Evolutionary conservation across 2,329 filamentous ascomycete species (phyloP), one percentile per base, ranked within the genome.

Genomic region (Zasmidium angulare): DNA sequence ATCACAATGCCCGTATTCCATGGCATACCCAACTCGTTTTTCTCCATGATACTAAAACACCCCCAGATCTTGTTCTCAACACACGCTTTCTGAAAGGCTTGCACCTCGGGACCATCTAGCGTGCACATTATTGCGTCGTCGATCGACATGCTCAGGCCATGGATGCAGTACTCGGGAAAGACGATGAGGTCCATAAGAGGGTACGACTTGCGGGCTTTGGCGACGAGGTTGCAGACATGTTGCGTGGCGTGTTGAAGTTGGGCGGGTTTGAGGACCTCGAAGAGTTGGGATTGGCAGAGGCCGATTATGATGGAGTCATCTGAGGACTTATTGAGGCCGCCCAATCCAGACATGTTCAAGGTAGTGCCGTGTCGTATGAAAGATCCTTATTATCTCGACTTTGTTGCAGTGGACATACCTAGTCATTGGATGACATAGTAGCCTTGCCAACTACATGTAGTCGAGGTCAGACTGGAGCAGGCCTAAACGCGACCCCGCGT

Each of bases 31-130:
- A 69, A 61, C 10, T 56, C 47, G 46, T 69, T 64, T 46, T 55
- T 62, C 51, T 72, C 69, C 68, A 72, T 72, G 62, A 72, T 72
- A 60, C 62, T 65, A 61, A 70, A 71, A 31, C 68, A 68, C 36
- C 66, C 69, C 69, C 69, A 71, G 57, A 72, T 68, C 2, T 55
- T 59, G 53, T 69, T 59, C 22, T 64, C 36, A 20, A 58, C 59
- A 60, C 69, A 72, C 3, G 65, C 66, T 23, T 60, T 31, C 54
- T 68, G 65, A 62, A 72, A 69, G 10, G 65, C 64, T 11, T 58
- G 58, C n/a, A 72, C 68, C 60, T 71, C 69, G n/a, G 67, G 68
- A 10, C 69, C 68, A 24, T 70, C 66, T 9, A 71, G 47, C 14
- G 62, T 66, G 59, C 68, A 72, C 66, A 71, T 69, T 47, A 72